These are phyloP conservation scores for Shiraia sp. DNA, from an alignment of 2,329 filamentous ascomycete species.

Conservation along the genomic window DNA sequence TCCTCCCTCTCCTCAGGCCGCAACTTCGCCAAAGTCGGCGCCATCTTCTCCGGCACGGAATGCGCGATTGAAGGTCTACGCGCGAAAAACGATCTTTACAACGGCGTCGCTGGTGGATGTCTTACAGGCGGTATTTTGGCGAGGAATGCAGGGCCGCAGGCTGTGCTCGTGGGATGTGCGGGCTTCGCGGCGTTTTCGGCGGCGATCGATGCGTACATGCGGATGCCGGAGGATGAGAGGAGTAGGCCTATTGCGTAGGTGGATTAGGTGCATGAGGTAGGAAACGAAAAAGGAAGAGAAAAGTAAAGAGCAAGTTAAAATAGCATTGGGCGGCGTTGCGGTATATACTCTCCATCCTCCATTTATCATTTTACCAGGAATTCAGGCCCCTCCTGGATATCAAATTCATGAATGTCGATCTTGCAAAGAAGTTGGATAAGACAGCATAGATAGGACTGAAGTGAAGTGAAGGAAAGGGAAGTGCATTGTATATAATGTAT, in stretches of 20 bases:
- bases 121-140: constrained; percentile 88
- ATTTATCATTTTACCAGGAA: neutral
- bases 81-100: constrained; percentile 90
- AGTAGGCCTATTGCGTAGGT: constrained; percentile 44
- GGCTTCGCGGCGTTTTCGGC: constrained; percentile 93
- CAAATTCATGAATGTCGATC: no score
- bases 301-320: neutral
- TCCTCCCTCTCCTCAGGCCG: constrained; percentile 82
- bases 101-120: constrained; percentile 86
- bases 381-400: no score
- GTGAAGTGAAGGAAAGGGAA: no score
- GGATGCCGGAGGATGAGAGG: constrained; percentile 47
- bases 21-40: constrained; percentile 92
- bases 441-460: no score
- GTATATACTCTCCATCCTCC: constrained; percentile 2
- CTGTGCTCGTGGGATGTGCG: constrained; percentile 81
- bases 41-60: constrained; percentile 89
- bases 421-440: no score
- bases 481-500: no score
- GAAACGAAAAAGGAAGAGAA: neutral
- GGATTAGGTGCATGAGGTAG: no score
- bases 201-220: constrained; percentile 90
- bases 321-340: constrained; percentile 29
- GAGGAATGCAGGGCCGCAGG: constrained; percentile 84
- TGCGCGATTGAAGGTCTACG: constrained; percentile 91